Conservation (phyloP, 495 filamentous ascomycete genomes). For the Clavariopsis aquatica region DNA sequence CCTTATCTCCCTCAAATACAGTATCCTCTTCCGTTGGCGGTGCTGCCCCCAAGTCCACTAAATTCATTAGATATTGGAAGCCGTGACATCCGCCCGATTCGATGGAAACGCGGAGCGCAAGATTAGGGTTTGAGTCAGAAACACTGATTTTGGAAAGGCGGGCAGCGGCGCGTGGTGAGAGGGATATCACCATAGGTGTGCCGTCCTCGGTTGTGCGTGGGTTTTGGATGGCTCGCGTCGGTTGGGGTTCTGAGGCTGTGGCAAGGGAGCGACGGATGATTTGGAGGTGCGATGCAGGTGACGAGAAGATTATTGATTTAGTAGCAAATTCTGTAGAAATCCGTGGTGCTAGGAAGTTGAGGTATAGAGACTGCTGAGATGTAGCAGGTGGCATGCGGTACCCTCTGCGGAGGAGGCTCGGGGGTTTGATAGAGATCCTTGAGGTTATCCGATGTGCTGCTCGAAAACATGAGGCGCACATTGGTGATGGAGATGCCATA, state of each 20-base stretch:
- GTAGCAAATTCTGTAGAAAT: too few species aligned
- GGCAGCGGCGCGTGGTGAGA: constrained; percentile 76
- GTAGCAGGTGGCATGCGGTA: constrained; percentile 19
- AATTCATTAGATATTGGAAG: constrained; percentile 94
- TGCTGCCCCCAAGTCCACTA: constrained; percentile 61
- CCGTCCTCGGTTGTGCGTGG: constrained; percentile 73
- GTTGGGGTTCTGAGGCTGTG: constrained; percentile 51
- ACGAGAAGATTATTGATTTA: not conserved
- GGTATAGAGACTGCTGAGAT: constrained; percentile 31
- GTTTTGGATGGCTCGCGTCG: constrained; percentile 53
- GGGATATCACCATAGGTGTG: constrained; percentile 75
- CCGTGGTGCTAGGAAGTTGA: constrained; percentile 45
- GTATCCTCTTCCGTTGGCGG: constrained; percentile 73
- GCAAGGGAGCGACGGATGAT: constrained; percentile 52
- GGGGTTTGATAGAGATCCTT: not conserved
- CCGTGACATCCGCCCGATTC: constrained; percentile 94
- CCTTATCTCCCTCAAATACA: constrained; percentile 55
- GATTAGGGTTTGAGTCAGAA: constrained; percentile 74
- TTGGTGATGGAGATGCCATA: constrained; percentile 28
- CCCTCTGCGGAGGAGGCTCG: constrained; percentile 11
- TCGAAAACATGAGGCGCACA: constrained; percentile 31
- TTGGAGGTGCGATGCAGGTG: not conserved
- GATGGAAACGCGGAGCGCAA: constrained; percentile 86
- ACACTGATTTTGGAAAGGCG: constrained; percentile 71
- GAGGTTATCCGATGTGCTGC: not conserved